Evolutionary conservation across 129 eudicot species (phyloP).

Genomic region (Dittrichia graveolens): DNA sequence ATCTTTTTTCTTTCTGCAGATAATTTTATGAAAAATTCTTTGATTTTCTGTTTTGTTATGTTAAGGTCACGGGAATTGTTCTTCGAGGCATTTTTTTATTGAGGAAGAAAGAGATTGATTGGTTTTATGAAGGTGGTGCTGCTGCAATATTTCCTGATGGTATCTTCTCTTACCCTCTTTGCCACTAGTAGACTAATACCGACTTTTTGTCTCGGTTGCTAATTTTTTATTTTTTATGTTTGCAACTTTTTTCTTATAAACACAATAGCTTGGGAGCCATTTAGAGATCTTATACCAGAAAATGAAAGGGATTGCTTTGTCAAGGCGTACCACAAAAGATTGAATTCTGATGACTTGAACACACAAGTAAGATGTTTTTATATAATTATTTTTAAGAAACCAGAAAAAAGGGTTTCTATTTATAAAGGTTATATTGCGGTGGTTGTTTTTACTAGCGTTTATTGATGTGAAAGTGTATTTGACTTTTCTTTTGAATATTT

Average conservation of each 20-base stretch:
- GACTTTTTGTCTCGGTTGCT: conserved; percentile 4
- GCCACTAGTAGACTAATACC: neutral
- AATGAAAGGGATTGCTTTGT: conserved; percentile 83
- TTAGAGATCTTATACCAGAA: conserved; percentile 96
- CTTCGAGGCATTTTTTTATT: conserved; percentile 89
- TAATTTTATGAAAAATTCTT: neutral
- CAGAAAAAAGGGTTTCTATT: neutral
- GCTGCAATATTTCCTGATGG: conserved; percentile 98
- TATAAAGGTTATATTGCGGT: neutral
- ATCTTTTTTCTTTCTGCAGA: no score
- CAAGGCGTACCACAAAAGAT: conserved; percentile 85
- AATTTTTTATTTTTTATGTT: conserved; percentile 8
- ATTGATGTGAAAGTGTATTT: neutral
- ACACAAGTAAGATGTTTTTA: conserved; percentile 56
- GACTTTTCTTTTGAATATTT: neutral
- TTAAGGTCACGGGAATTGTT: conserved; percentile 88
- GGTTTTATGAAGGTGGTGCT: conserved; percentile 99
- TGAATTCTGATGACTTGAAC: conserved; percentile 77
- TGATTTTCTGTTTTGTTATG: neutral
- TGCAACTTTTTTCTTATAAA: conserved; percentile 4
- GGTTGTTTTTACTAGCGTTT: neutral
- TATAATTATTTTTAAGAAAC: neutral
- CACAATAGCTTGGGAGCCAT: conserved; percentile 86
- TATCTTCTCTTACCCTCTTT: conserved; percentile 30
- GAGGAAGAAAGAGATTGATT: conserved; percentile 96